Percentiles rank a stretch among this genome's conserved stretches.
Evolutionary conservation across 2,329 filamentous ascomycete species (phyloP).

Genomic region (Zymoseptoria pseudotritici): DNA sequence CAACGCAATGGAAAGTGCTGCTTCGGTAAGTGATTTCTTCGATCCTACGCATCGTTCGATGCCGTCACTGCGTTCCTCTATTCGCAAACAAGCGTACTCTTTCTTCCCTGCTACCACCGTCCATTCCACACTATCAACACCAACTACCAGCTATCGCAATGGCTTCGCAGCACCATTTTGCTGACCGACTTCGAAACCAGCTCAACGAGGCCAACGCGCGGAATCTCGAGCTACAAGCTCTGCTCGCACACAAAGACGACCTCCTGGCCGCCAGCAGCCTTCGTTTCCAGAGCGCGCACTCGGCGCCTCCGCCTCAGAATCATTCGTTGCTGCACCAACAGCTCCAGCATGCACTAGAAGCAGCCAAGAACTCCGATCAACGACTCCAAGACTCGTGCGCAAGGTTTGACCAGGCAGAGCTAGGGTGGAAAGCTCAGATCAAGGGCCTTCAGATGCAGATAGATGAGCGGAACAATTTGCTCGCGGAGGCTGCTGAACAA

Average conservation of each 20-base stretch:
- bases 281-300: conserved; percentile 6
- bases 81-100: background rate
- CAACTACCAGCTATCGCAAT: conserved; percentile 4
- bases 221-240: conserved; percentile 14
- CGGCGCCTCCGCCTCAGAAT: background rate
- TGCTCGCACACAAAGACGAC: conserved; percentile 17
- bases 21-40: background rate
- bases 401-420: conserved; percentile 6
- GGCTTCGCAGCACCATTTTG: conserved; percentile 14
- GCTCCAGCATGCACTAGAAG: conserved; percentile 7
- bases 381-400: conserved; percentile 6
- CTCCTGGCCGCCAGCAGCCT: conserved; percentile 8
- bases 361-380: conserved; percentile 4
- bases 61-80: background rate
- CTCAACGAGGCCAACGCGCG: conserved; percentile 10
- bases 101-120: background rate
- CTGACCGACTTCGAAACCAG: conserved; percentile 10
- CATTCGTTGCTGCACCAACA: background rate
- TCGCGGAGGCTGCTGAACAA: background rate
- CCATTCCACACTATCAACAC: background rate
- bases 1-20: background rate
- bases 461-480: background rate
- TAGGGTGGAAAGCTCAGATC: conserved; percentile 5
- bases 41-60: background rate
- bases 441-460: conserved; percentile 2